phyloP scores from a whole-genome alignment of 352 stramenopile species.

The Phytophthora chlamydospora region DNA sequence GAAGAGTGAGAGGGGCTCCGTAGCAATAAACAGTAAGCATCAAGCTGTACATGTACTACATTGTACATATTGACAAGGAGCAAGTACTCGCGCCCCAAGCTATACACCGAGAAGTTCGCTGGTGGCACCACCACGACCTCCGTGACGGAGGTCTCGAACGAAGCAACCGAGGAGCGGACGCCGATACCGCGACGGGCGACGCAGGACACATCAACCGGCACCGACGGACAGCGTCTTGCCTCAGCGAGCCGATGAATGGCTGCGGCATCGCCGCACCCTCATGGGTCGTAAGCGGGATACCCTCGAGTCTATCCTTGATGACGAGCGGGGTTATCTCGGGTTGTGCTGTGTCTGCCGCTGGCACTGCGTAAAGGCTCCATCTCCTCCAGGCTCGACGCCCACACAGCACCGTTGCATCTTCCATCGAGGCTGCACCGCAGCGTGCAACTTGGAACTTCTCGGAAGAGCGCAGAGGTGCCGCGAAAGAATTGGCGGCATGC shows the following conservation, averaged over 20 bases:
- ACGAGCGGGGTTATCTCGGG: constrained; percentile 1
- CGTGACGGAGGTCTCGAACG: too few relatives aligned
- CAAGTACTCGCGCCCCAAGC: not conserved
- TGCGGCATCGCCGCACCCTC: too few relatives aligned
- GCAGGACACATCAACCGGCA: constrained; percentile 21
- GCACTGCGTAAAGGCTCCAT: not conserved
- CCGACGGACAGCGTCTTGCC: not conserved
- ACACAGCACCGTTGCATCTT: constrained; percentile 14
- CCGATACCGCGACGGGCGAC: not conserved
- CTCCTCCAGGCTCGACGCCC: not conserved
- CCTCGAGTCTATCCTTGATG: constrained; percentile 22
- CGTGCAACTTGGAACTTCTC: not conserved
- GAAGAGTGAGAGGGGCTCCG: not conserved
- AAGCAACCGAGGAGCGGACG: too few relatives aligned
- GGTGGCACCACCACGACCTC: not conserved
- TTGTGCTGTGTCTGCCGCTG: not conserved
- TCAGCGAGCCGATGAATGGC: constrained; percentile 15
- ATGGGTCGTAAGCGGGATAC: not conserved
- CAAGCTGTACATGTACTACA: too few relatives aligned
- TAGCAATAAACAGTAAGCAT: not conserved
- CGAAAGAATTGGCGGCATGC: constrained; percentile 21
- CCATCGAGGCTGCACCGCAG: not conserved
- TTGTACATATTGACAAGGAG: too few relatives aligned
- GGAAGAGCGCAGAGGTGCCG: constrained; percentile 9
- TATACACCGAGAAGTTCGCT: constrained; percentile 6